phyloP scores from a whole-genome alignment of 164 flowering plant genomes.

The Liriodendron chinense region DNA sequence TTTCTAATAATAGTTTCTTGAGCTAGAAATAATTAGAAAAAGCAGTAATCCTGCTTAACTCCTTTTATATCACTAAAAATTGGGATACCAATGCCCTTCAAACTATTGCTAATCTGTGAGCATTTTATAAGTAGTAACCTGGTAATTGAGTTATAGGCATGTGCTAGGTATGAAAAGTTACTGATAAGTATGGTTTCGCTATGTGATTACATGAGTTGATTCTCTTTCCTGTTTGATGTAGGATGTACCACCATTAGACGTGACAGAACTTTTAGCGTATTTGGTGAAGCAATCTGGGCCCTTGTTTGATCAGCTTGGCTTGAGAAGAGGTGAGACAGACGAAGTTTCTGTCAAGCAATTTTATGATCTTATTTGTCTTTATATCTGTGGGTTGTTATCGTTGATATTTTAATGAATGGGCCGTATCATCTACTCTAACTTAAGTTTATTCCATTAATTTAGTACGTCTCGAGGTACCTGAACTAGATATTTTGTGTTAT shows the following conservation, averaged over 20 bases:
- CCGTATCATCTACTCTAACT: not conserved
- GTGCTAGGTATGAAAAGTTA: not conserved
- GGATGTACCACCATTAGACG: slow-evolving; percentile 95
- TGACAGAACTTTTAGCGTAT: slow-evolving; percentile 87
- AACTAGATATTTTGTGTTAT: not conserved
- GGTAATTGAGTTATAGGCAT: too few species aligned
- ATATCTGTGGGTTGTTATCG: not conserved
- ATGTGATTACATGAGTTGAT: slow-evolving; percentile 4
- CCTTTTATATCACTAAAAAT: not conserved
- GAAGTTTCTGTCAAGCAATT: not conserved
- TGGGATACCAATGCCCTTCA: not conserved
- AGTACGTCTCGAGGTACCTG: not conserved
- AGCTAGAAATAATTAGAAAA: too few species aligned
- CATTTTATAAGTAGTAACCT: not conserved
- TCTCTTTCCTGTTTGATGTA: slow-evolving; percentile 25
- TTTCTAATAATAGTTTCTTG: too few species aligned
- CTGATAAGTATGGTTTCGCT: not conserved
- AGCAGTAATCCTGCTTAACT: too few species aligned
- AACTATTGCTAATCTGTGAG: not conserved
- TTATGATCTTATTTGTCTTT: slow-evolving; percentile 1
- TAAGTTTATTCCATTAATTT: not conserved
- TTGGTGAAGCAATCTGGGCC: slow-evolving; percentile 88
- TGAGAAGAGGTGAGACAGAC: slow-evolving; percentile 57
- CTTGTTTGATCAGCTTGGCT: slow-evolving; percentile 88
- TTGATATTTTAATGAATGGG: not conserved